phyloP scores from a whole-genome alignment of 2,329 filamentous ascomycete species.

The Aspergillus ustus region DNA sequence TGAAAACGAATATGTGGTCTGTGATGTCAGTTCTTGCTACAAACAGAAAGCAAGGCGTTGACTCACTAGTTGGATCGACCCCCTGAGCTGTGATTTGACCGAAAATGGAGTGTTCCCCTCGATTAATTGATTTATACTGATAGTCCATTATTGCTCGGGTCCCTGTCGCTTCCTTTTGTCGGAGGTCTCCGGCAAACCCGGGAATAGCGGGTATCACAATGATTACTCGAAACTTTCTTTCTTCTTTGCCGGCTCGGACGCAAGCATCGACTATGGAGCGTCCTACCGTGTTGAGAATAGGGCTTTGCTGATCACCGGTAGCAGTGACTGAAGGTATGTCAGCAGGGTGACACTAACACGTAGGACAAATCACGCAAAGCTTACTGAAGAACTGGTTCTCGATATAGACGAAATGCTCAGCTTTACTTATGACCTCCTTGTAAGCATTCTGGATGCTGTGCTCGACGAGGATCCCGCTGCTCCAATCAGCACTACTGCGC shows the following conservation, averaged over 20 bases:
- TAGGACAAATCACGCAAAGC: conserved; percentile 20
- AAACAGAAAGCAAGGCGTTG: not conserved
- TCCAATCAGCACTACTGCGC: conserved; percentile 93
- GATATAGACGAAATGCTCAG: conserved; percentile 93
- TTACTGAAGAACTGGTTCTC: conserved; percentile 96
- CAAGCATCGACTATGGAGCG: conserved; percentile 89
- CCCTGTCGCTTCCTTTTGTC: conserved; percentile 79
- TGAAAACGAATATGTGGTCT: conserved; percentile 91
- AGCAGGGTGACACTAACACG: conserved; percentile 20
- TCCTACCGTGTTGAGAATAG: conserved; percentile 87
- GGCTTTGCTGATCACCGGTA: conserved; percentile 83
- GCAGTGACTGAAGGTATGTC: conserved; percentile 65
- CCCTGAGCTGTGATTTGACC: conserved; percentile 74
- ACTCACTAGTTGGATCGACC: conserved; percentile 67
- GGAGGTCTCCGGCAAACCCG: conserved; percentile 89
- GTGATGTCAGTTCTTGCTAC: conserved; percentile 43
- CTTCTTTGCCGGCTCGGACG: conserved; percentile 77
- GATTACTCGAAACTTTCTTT: conserved; percentile 87
- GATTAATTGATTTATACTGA: conserved; percentile 93
- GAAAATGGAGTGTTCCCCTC: conserved; percentile 89
- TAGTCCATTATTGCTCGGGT: conserved; percentile 98
- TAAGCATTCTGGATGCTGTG: conserved; percentile 91
- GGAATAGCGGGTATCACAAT: conserved; percentile 89
- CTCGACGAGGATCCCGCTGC: conserved; percentile 80
- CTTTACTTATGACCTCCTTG: conserved; percentile 79